These are phyloP conservation scores for Papiliotrema laurentii DNA, from an alignment of 1,284 basidiomycete species.

Conservation along the genomic window DNA sequence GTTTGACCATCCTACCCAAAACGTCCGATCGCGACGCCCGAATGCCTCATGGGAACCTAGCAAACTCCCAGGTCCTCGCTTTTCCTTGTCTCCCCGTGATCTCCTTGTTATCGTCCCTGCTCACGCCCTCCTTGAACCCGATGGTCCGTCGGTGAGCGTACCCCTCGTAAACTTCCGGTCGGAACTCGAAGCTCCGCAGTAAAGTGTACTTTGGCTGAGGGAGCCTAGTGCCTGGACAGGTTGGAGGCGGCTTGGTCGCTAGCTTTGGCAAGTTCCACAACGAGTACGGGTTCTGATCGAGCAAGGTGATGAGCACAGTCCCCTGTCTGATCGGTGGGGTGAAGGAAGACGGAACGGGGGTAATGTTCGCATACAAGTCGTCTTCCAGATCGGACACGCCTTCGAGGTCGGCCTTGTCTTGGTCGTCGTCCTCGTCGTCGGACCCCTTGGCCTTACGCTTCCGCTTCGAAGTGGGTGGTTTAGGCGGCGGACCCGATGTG, in stretches of 20 bases:
- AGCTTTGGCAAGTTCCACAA: constrained; percentile 76
- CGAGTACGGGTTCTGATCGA: constrained; percentile 84
- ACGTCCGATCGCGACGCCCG: too few species aligned
- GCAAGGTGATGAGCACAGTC: constrained; percentile 77
- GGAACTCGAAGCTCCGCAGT: constrained; percentile 77
- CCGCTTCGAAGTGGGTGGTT: neutral
- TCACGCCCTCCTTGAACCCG: constrained; percentile 55
- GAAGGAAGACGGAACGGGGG: constrained; percentile 18
- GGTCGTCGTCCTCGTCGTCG: constrained; percentile 45
- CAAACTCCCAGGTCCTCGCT: constrained; percentile 46
- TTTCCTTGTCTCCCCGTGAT: constrained; percentile 38
- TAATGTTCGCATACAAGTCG: constrained; percentile 27
- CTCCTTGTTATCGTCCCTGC: constrained; percentile 44
- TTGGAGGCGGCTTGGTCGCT: constrained; percentile 56
- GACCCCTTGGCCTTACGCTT: constrained; percentile 3
- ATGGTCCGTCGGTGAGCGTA: constrained; percentile 91
- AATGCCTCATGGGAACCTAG: too few species aligned
- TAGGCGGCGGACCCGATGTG: constrained; percentile 52
- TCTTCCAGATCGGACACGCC: constrained; percentile 49
- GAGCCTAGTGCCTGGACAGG: constrained; percentile 21
- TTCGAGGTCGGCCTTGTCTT: neutral
- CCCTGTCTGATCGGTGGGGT: constrained; percentile 47
- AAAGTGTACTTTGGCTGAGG: constrained; percentile 66
- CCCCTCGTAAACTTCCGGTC: constrained; percentile 66
- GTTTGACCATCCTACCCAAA: too few species aligned